phyloP scores from a whole-genome alignment of 495 filamentous ascomycete species.

The Hypomontagnella monticulosa region DNA sequence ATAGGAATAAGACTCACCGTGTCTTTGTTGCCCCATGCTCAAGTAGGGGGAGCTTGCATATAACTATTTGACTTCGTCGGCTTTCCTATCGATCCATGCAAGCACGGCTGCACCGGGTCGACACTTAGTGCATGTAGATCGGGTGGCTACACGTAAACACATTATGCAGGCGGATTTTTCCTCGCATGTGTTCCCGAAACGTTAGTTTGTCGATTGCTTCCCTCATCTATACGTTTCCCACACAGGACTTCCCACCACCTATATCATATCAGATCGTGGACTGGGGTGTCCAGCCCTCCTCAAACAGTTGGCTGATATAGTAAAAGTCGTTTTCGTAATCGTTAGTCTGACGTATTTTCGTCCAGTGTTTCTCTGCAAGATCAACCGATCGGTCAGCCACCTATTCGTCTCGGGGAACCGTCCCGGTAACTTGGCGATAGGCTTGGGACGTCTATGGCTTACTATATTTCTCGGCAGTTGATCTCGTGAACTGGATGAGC shows the following conservation, averaged over 20 bases:
- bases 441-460: constrained; percentile 35
- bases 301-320: constrained; percentile 62
- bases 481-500: constrained; percentile 53
- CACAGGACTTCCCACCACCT: neutral
- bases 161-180: neutral
- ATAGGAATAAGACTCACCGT: neutral
- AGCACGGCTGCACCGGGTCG: neutral
- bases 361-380: constrained; percentile 53
- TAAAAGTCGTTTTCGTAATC: constrained; percentile 60
- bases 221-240: constrained; percentile 2
- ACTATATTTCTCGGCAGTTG: constrained; percentile 52
- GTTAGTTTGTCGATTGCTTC: neutral
- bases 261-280: constrained; percentile 45
- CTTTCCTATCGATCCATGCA: constrained; percentile 17
- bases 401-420: neutral
- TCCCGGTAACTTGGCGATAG: neutral
- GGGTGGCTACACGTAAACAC: constrained; percentile 14
- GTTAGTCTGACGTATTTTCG: constrained; percentile 46
- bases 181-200: neutral
- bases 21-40: neutral
- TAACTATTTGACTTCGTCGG: constrained; percentile 11
- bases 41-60: constrained; percentile 17
- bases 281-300: constrained; percentile 60
- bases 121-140: neutral
- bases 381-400: constrained; percentile 29